Percentiles rank a stretch among this genome's conserved stretches.
These are phyloP conservation scores for Discostella stelligera DNA, from an alignment of 352 stramenopile species.

Conservation along the genomic window DNA sequence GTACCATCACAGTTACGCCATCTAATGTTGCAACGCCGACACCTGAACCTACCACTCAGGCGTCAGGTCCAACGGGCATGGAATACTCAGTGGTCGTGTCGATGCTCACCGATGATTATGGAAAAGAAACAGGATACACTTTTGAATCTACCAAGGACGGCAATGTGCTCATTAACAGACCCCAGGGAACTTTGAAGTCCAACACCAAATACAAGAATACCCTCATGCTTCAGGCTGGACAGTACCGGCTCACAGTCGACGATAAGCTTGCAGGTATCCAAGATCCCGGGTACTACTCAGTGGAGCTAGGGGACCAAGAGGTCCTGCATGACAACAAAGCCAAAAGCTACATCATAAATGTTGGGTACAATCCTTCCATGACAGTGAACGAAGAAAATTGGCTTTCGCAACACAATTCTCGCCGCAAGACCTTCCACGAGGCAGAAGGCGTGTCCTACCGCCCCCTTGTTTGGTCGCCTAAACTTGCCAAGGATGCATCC, in stretches of 20 bases:
- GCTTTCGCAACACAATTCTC: slow-evolving; percentile 39
- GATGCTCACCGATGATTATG: slow-evolving; percentile 33
- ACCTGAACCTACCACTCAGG: no score
- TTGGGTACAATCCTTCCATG: slow-evolving; percentile 19
- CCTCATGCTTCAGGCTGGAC: slow-evolving; percentile 17
- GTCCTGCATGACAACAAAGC: slow-evolving; percentile 23
- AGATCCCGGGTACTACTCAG: slow-evolving; percentile 16
- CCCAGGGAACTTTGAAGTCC: slow-evolving; percentile 17
- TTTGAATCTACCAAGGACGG: slow-evolving; percentile 17
- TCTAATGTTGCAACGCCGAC: no score
- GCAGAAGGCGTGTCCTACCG: slow-evolving; percentile 13
- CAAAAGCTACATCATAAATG: slow-evolving; percentile 17
- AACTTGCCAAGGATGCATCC: slow-evolving; percentile 4
- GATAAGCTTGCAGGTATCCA: slow-evolving; percentile 25
- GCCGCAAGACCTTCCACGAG: slow-evolving; percentile 35
- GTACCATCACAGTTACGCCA: no score
- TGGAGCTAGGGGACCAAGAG: slow-evolving; percentile 29
- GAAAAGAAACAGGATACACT: slow-evolving; percentile 28
- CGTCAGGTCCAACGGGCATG: no score
- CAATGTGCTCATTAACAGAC: slow-evolving; percentile 11
- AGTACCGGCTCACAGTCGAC: slow-evolving; percentile 25
- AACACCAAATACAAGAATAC: slow-evolving; percentile 8
- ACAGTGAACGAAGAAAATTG: slow-evolving; percentile 14
- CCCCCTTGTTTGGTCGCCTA: slow-evolving; percentile 28
- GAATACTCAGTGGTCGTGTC: no score